Evolutionary conservation across 2,329 filamentous ascomycete species (phyloP).

Genomic region (Colletotrichum euphorbiae): DNA sequence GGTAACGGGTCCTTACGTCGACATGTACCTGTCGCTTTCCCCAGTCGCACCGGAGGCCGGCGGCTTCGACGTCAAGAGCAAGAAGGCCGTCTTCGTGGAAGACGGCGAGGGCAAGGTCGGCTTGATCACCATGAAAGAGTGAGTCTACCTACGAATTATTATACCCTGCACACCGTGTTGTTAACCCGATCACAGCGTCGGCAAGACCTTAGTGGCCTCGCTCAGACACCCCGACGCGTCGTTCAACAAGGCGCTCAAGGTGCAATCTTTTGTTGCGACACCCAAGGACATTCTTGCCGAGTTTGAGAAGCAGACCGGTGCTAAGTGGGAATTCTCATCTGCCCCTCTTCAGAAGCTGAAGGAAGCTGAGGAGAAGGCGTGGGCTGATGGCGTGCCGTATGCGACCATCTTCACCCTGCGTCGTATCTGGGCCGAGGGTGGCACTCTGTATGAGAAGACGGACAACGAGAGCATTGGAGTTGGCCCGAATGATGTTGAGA

Average conservation of each 20-base stretch:
- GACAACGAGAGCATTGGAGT: constrained; percentile 72
- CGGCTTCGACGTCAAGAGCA: constrained; percentile 67
- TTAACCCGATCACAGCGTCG: constrained; percentile 62
- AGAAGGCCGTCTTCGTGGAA: constrained; percentile 70
- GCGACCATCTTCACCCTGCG: constrained; percentile 71
- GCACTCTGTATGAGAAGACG: constrained; percentile 75
- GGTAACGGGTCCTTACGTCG: constrained; percentile 77
- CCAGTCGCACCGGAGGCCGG: constrained; percentile 58
- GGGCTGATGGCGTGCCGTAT: constrained; percentile 61
- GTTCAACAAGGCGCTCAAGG: constrained; percentile 68
- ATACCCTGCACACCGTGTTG: too few species aligned
- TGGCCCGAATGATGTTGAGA: constrained; percentile 61
- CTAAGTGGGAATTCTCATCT: constrained; percentile 65
- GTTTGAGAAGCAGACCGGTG: constrained; percentile 73
- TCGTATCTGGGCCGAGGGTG: constrained; percentile 79
- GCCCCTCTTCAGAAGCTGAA: constrained; percentile 66
- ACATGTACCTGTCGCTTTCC: constrained; percentile 66
- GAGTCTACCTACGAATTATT: constrained; percentile 47
- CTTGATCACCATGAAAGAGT: constrained; percentile 80
- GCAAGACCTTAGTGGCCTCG: constrained; percentile 72
- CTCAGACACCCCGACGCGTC: constrained; percentile 67
- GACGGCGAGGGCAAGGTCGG: constrained; percentile 71
- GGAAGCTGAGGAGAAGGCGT: constrained; percentile 68
- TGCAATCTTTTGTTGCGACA: constrained; percentile 78
- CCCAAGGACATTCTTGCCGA: constrained; percentile 72